These are phyloP conservation scores for Lentinula novae-zelandiae DNA, from an alignment of 1,284 basidiomycete genomes.

Conservation along the genomic window DNA sequence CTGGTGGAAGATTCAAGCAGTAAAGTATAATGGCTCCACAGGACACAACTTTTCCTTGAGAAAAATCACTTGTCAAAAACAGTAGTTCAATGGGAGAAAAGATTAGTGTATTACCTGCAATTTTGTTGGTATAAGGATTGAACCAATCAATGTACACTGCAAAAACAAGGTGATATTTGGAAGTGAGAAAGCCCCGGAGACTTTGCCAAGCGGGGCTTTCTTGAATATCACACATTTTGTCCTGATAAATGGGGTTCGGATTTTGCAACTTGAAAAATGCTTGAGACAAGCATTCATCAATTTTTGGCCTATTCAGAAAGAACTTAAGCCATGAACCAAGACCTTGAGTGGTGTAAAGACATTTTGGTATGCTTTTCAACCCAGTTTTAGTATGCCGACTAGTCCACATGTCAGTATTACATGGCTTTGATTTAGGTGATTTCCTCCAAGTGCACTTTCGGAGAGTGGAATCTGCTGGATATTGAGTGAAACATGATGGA, in stretches of 20 bases:
- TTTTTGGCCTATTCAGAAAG: conserved; percentile 25
- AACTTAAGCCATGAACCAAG: conserved; percentile 29
- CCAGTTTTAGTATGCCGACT: conserved; percentile 15
- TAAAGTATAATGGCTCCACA: conserved; percentile 22
- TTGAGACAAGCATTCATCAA: conserved; percentile 25
- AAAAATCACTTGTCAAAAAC: background rate
- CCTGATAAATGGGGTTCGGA: background rate
- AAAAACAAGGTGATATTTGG: conserved; percentile 1
- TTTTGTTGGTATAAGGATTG: conserved; percentile 4
- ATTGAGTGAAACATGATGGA: conserved; percentile 24
- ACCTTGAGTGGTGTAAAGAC: conserved; percentile 25
- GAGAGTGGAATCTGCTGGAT: conserved; percentile 12
- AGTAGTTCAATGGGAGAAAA: background rate
- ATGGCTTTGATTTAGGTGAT: conserved; percentile 15
- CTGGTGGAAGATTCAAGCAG: conserved; percentile 24
- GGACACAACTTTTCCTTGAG: background rate
- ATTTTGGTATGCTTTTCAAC: conserved; percentile 20
- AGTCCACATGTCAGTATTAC: conserved; percentile 21
- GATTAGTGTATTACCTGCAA: background rate
- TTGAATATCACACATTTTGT: conserved; percentile 15
- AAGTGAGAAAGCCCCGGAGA: background rate
- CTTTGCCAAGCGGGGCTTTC: conserved; percentile 19
- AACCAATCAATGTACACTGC: conserved; percentile 9
- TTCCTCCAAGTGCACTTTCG: conserved; percentile 16
- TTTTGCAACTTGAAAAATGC: conserved; percentile 17